Base-by-base conservation (phyloP, 23 red algal species). In the Gracilaria domingensis region DNA sequence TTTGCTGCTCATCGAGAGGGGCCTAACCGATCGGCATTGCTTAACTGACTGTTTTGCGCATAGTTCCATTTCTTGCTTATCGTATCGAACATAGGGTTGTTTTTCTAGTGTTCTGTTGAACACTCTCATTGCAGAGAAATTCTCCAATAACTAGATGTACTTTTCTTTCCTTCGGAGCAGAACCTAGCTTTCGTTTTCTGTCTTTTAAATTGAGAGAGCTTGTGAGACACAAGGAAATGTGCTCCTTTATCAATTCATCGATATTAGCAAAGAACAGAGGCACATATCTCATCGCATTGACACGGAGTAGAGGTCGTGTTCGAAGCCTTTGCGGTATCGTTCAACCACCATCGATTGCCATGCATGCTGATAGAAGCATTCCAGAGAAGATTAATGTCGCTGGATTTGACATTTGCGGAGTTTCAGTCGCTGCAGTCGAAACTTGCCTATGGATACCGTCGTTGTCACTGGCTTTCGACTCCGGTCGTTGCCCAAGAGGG, bases 341-440 rank as follows among this genome's bases (percentile, higher is more conserved):
- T 26, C 24, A 65, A 12, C 25, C 60, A 12, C 16, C 1, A 21
- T 65, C 60, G 26, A 25, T 65, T 32, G n/a, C 30, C n/a, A 86
- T 56, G 34, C 61, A 55, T 21, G 29, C 29, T 35, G 39, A 56
- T 73, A 66, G 83, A 74, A 74, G 83, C 39, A 86, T 45, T 50
- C 83, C 83, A 70, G 37, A 71, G 62, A 86, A 24, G 34, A 71
- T 86, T 12, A 49, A 71, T 56, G 38, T 86, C 2, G 83, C 45
- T 28, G 83, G 83, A 51, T 74, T 82, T 83, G 71, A 80, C 62
- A 85, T 92, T 4, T 85, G 54, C 36, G 89, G 80, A 13, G 62
- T 92, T 58, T 92, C 89, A 82, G 89, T 92, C 4, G 89, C 80
- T 20, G 89, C 80, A 0, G 67, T 84, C 3, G 89, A 92, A 50